These are phyloP conservation scores for Zasmidium cellare DNA, from an alignment of 2,329 filamentous ascomycete genomes.

Conservation along the genomic window DNA sequence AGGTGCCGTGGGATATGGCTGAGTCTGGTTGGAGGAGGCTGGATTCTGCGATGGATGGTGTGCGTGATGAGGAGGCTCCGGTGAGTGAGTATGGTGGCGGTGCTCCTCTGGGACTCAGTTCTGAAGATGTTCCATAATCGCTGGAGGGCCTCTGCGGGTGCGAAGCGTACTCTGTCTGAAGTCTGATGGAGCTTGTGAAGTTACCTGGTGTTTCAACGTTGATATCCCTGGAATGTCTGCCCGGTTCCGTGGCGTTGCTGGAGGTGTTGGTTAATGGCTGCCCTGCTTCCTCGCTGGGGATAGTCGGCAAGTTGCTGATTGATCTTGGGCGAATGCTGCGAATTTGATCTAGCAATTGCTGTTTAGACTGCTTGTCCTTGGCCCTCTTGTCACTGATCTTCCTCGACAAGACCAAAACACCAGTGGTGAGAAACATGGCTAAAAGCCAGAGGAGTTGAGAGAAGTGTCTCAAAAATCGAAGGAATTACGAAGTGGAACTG, in stretches of 20 bases:
- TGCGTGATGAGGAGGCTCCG: not conserved
- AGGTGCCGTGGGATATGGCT: not conserved
- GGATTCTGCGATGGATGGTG: not conserved
- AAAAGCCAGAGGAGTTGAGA: not conserved
- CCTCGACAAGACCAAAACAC: conserved; percentile 1
- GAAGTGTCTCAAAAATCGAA: not conserved
- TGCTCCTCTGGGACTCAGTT: not conserved
- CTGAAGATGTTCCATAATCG: not conserved
- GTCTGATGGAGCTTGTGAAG: not conserved
- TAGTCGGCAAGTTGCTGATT: too few relatives aligned
- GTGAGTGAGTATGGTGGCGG: not conserved
- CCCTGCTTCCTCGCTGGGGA: too few relatives aligned
- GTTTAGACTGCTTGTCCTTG: conserved; percentile 5
- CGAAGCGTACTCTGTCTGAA: not conserved
- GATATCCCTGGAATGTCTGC: not conserved
- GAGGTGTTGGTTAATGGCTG: too few relatives aligned
- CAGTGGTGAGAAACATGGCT: conserved; percentile 5
- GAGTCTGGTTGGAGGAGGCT: not conserved
- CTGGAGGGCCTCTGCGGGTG: not conserved
- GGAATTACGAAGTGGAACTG: not conserved
- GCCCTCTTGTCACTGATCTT: conserved; percentile 10
- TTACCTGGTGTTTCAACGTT: not conserved
- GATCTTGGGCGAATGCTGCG: not conserved
- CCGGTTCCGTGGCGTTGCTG: too few relatives aligned
- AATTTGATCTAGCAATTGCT: not conserved